A percentile compares a stretch with the other conserved stretches of the same genome.
Evolutionary conservation across 2,329 filamentous ascomycete genomes (phyloP).

Genomic region (Bimuria novae-zelandiae): DNA sequence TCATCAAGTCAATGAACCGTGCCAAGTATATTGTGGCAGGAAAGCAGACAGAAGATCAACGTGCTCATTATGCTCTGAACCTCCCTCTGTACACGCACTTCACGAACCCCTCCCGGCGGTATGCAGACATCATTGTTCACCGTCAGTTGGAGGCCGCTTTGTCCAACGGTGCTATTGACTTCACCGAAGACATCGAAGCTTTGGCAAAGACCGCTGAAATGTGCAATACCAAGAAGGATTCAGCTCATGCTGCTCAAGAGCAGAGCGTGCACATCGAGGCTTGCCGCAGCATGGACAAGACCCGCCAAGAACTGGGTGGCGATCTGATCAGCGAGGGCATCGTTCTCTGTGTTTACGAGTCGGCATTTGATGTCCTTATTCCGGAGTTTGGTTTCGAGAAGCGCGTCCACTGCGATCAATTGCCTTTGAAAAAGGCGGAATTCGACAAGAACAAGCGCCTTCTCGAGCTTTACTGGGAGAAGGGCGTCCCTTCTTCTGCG

Average conservation of each 20-base stretch:
- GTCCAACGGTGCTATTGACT: conserved; percentile 80
- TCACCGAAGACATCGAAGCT: conserved; percentile 84
- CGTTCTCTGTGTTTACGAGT: conserved; percentile 96
- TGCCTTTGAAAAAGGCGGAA: conserved; percentile 98
- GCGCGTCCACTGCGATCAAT: conserved; percentile 96
- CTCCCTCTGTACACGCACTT: conserved; percentile 96
- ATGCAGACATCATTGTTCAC: conserved; percentile 93
- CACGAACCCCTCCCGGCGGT: conserved; percentile 91
- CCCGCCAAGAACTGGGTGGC: conserved; percentile 80
- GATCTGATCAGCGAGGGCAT: conserved; percentile 96
- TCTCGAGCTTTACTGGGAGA: conserved; percentile 98
- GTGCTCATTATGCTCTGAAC: conserved; percentile 90
- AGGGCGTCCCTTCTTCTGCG: conserved; percentile 93
- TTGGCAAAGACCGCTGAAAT: conserved; percentile 91
- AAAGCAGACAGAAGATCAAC: conserved; percentile 76
- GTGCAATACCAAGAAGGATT: conserved; percentile 99
- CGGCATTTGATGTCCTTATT: conserved; percentile 96
- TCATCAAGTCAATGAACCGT: conserved; percentile 93
- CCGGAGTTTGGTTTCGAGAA: conserved; percentile 99
- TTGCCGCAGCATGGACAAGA: conserved; percentile 93
- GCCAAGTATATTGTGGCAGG: conserved; percentile 92
- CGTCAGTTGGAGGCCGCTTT: conserved; percentile 89
- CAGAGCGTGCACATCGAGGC: conserved; percentile 99
- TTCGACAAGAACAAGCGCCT: conserved; percentile 95
- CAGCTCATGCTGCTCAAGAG: conserved; percentile 94